Percentiles rank a stretch among this genome's conserved stretches.
Conservation (phyloP, 805 yeast species). For the Scheffersomyces ergatensis region DNA sequence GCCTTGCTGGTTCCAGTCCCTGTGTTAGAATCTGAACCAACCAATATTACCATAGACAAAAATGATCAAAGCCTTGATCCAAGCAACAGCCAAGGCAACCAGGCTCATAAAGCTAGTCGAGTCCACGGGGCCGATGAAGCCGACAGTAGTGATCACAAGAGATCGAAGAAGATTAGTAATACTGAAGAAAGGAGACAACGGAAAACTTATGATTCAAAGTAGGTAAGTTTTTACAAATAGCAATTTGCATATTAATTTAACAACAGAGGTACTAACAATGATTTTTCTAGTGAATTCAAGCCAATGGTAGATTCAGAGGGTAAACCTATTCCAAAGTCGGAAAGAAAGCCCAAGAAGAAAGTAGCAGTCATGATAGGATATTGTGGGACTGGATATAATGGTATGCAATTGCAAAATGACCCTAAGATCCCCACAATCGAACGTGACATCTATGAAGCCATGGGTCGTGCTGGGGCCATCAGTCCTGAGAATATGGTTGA, state of each 20-base stretch:
- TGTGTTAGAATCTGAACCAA: not conserved
- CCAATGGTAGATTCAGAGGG: constrained; percentile 62
- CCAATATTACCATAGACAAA: constrained; percentile 3
- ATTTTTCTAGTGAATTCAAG: constrained; percentile 24
- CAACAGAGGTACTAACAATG: constrained; percentile 1
- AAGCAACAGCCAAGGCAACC: constrained; percentile 31
- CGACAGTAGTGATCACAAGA: constrained; percentile 14
- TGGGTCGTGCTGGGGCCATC: constrained; percentile 83
- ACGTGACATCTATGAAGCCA: constrained; percentile 81
- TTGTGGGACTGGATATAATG: constrained; percentile 95
- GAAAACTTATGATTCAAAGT: constrained; percentile 44
- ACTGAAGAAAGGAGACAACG: constrained; percentile 3
- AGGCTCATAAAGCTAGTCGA: constrained; percentile 30
- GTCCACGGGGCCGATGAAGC: constrained; percentile 18
- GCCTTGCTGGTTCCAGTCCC: not conserved
- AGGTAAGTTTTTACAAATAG: constrained; percentile 56
- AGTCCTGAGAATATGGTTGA: constrained; percentile 85
- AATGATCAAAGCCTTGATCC: constrained; percentile 37
- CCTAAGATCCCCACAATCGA: constrained; percentile 89
- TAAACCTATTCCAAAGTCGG: constrained; percentile 52
- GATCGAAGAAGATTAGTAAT: constrained; percentile 13
- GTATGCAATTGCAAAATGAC: constrained; percentile 80
- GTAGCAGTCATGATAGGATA: constrained; percentile 91
- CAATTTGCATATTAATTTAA: constrained; percentile 3
- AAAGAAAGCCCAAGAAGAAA: constrained; percentile 79